Evolutionary conservation across 1,284 basidiomycete genomes (phyloP).

Genomic region (Golubevia sp.): DNA sequence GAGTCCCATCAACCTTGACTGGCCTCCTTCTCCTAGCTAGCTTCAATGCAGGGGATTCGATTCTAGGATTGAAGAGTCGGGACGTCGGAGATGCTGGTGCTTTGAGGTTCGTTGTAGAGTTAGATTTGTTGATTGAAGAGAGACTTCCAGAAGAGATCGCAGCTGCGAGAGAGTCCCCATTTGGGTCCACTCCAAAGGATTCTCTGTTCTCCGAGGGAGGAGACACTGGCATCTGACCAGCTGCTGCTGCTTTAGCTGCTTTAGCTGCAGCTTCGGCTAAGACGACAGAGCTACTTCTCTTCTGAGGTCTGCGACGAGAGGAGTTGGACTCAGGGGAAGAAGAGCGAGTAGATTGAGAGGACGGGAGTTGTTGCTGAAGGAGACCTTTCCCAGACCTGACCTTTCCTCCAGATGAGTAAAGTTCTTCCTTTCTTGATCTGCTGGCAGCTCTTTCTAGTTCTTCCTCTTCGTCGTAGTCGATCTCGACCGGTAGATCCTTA

Average conservation of each 20-base stretch:
- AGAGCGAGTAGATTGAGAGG: neutral
- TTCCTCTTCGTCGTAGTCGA: neutral
- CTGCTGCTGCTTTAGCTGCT: slow-evolving; percentile 23
- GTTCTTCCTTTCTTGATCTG: neutral
- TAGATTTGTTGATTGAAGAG: neutral
- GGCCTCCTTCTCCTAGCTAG: slow-evolving; percentile 33
- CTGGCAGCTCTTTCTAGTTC: neutral
- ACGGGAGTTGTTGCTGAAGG: neutral
- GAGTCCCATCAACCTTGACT: slow-evolving; percentile 48
- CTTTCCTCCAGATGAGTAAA: neutral
- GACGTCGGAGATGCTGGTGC: slow-evolving; percentile 5
- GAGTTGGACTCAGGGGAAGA: neutral
- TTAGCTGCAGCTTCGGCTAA: slow-evolving; percentile 34
- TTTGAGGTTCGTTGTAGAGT: neutral
- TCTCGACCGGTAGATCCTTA: neutral
- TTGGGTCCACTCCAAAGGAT: neutral
- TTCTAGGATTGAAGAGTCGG: slow-evolving; percentile 5
- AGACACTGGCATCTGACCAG: neutral
- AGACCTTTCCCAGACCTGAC: neutral
- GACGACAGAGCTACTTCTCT: slow-evolving; percentile 11
- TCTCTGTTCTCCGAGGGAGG: neutral
- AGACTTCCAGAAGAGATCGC: neutral
- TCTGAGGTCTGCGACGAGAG: neutral
- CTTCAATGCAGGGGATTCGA: slow-evolving; percentile 21
- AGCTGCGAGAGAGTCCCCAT: neutral